Evolutionary conservation across 768 basidiomycete genomes (phyloP).

Genomic region (Tephrocybe sp.): DNA sequence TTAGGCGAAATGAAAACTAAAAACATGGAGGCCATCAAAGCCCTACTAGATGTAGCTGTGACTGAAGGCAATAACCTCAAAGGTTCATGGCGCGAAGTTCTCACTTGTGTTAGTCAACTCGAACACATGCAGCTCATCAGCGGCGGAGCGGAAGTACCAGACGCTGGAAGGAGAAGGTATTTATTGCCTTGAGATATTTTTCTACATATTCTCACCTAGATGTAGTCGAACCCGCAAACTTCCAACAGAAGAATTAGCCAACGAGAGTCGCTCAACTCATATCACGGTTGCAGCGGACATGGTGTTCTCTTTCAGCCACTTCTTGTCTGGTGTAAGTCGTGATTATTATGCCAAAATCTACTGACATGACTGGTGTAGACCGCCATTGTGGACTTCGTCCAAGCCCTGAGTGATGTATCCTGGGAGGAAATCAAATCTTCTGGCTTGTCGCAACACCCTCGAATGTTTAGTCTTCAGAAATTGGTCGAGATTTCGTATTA

Average conservation of each 20-base stretch:
- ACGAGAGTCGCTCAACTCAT: constrained; percentile 95
- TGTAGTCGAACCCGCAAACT: constrained; percentile 55
- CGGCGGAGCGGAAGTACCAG: constrained; percentile 82
- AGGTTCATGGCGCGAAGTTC: constrained; percentile 93
- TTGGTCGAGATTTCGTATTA: constrained; percentile 99
- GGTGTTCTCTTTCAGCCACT: constrained; percentile 97
- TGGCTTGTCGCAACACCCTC: constrained; percentile 89
- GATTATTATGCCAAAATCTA: neutral
- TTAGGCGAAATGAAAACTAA: constrained; percentile 98
- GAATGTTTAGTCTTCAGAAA: constrained; percentile 96
- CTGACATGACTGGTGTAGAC: constrained; percentile 47
- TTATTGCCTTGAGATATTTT: constrained; percentile 22
- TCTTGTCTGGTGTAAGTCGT: constrained; percentile 83
- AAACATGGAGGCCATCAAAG: constrained; percentile 99
- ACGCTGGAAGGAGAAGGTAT: constrained; percentile 79
- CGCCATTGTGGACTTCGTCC: constrained; percentile 97
- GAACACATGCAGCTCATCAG: constrained; percentile 99
- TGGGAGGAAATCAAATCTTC: constrained; percentile 99
- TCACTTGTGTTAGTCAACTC: constrained; percentile 96
- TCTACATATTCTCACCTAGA: constrained; percentile 7
- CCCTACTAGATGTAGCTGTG: constrained; percentile 90
- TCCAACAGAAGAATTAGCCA: constrained; percentile 91
- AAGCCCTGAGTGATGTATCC: constrained; percentile 93
- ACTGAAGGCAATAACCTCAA: constrained; percentile 97
- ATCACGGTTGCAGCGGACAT: constrained; percentile 99